Percentiles rank a stretch among this genome's conserved stretches.
phyloP scores from a whole-genome alignment of 2,329 filamentous ascomycete species.

The Hypoxylon sp. region DNA sequence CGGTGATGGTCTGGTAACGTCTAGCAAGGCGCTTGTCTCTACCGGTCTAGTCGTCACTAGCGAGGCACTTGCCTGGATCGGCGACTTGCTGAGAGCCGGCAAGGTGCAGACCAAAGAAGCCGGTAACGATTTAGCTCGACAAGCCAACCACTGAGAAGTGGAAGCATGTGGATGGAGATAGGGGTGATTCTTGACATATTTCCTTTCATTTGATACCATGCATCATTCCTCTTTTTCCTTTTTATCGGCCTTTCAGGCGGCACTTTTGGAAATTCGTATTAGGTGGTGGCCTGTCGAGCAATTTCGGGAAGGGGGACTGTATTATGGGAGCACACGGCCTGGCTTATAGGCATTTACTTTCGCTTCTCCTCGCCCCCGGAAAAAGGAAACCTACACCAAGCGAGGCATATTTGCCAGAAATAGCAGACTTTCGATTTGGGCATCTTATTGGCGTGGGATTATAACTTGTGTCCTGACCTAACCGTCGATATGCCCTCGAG shows the following conservation, averaged over 20 bases:
- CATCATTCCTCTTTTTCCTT: conserved; percentile 31
- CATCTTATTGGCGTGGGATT: conserved; percentile 13
- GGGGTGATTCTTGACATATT: conserved; percentile 21
- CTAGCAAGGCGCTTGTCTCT: conserved; percentile 78
- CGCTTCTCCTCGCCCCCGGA: conserved; percentile 32
- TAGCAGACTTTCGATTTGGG: conserved; percentile 23
- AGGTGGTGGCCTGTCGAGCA: conserved; percentile 13
- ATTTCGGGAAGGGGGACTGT: conserved; percentile 5
- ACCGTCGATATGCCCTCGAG: conserved; percentile 10
- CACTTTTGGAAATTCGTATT: conserved; percentile 19
- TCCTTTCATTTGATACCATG: conserved; percentile 44
- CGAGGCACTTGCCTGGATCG: conserved; percentile 75
- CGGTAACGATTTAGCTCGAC: conserved; percentile 63
- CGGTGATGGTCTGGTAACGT: conserved; percentile 74
- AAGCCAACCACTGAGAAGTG: conserved; percentile 33
- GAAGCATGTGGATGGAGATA: conserved; percentile 4
- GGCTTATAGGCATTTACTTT: conserved; percentile 28
- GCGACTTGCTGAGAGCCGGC: conserved; percentile 71
- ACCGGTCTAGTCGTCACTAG: conserved; percentile 77
- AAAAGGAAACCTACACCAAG: conserved; percentile 9
- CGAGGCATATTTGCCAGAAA: conserved; percentile 25
- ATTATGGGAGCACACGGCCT: conserved; percentile 15
- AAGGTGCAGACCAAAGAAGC: conserved; percentile 73
- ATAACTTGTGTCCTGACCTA: conserved; percentile 6
- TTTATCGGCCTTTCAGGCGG: conserved; percentile 26